Evolutionary conservation across 140 eudicot species (phyloP), one percentile per base, ranked within the genome.

Genomic region (Flaveria floridana): DNA sequence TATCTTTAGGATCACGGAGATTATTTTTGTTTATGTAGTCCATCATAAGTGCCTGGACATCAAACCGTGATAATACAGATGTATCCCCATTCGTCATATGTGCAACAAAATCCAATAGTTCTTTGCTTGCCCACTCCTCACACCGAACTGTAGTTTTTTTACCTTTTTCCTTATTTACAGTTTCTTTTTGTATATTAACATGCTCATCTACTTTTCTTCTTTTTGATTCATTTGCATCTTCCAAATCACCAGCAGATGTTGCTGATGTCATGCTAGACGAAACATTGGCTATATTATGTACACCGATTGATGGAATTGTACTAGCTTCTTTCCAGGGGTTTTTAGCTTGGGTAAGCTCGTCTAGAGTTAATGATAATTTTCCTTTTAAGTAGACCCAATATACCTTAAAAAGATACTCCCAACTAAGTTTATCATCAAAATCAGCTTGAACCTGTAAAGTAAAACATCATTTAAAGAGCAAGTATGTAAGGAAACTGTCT

Each of bases 321-420:
- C 75, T 78, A 65, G 84, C 68, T 76, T 68, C 87, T 81, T 81
- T 88, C 88, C 95, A 85, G 23, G 96, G 95, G 23, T 82, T 94
- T 80, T 79, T 84, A 70, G 99, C 97, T 75, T 71, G 84, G 18
- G 83, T 78, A 58, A 94, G 90, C 79, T 94, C 99, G 44, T 71
- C 72, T 44, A 84, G 15, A 44, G 96, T 87, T 61, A 94, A 80
- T 28, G 96, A 85, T 55, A 88, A 86, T 68, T 88, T 94, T 61
- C 84, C 91, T 78, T 91, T 94, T 73, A 94, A 71, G 79, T 28
- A 79, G 65, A 88, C 74, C 97, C 97, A 94, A 62, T 94, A 94
- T 73, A 90, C 91, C 84, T 94, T 94, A 61, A 94, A 94, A 34
- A 94, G 97, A 87, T 94, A 94, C 78, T 94, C 99, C 99, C 99